phyloP scores from a whole-genome alignment of 345 rosid genomes.

The Raphanus sativus region DNA sequence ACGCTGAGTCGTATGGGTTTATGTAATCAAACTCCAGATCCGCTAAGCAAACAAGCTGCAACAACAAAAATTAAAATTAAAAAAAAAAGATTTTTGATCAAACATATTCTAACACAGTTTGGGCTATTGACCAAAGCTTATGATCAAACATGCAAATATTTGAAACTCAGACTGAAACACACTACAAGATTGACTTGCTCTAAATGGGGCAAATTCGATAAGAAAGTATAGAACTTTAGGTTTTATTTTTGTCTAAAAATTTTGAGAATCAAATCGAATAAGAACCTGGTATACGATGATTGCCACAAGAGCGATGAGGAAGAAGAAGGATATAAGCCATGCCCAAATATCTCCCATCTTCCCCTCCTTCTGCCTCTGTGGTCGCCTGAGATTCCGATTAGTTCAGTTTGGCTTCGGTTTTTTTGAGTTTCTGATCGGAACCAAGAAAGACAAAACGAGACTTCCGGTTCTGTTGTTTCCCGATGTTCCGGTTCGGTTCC shows the following conservation, averaged over 20 bases:
- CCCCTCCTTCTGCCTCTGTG: neutral
- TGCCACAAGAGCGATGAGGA: slow-evolving; percentile 14
- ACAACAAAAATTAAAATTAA: slow-evolving; percentile 4
- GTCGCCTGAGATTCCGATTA: slow-evolving; percentile 5
- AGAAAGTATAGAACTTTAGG: neutral
- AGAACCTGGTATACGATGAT: neutral
- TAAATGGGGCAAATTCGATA: no score
- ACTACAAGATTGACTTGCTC: neutral
- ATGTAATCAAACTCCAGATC: slow-evolving; percentile 78
- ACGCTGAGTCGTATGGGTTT: slow-evolving; percentile 72
- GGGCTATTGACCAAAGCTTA: neutral
- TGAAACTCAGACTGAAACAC: neutral
- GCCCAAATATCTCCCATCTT: neutral
- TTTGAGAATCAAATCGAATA: neutral
- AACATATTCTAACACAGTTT: no score
- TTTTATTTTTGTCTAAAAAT: neutral
- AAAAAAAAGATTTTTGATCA: neutral
- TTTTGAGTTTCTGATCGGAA: slow-evolving; percentile 25
- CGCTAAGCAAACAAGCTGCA: slow-evolving; percentile 77
- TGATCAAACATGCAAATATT: neutral
- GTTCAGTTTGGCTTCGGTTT: slow-evolving; percentile 18
- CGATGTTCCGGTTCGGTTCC: slow-evolving; percentile 16
- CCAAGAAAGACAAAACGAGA: neutral
- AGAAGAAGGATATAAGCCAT: neutral
- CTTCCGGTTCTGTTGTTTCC: slow-evolving; percentile 3